Evolutionary conservation across 2,329 filamentous ascomycete genomes (phyloP).

Genomic region (Fonsecaea pedrosoi): DNA sequence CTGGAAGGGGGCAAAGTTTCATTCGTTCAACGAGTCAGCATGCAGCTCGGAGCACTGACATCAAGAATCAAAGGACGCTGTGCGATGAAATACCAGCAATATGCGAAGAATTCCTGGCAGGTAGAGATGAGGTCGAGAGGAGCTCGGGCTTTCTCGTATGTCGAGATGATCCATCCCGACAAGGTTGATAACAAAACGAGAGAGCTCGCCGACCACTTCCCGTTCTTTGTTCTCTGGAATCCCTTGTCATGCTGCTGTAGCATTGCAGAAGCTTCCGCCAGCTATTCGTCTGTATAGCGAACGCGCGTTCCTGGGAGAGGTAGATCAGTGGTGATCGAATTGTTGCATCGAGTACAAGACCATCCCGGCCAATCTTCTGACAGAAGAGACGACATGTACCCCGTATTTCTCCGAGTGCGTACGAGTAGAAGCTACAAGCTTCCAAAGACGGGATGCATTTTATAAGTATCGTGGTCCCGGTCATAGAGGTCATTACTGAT

Average conservation of each 20-base stretch:
- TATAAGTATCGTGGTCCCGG: no score
- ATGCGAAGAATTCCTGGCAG: not conserved
- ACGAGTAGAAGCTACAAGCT: not conserved
- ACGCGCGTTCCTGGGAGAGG: no score
- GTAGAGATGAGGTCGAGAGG: not conserved
- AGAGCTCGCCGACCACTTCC: not conserved
- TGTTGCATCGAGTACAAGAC: no score
- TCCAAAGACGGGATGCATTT: no score
- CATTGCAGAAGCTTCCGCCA: not conserved
- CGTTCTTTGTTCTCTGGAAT: not conserved
- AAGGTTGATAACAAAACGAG: not conserved
- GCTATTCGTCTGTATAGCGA: not conserved
- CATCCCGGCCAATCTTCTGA: no score
- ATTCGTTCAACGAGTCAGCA: slow-evolving; percentile 16
- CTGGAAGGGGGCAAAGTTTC: slow-evolving; percentile 13
- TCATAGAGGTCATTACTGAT: not conserved
- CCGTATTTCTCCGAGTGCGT: not conserved
- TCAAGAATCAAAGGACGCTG: not conserved
- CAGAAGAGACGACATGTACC: not conserved
- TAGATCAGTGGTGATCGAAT: no score
- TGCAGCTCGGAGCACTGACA: not conserved
- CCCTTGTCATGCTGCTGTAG: not conserved
- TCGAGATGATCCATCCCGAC: not conserved
- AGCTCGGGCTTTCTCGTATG: not conserved
- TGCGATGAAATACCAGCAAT: not conserved